These are phyloP conservation scores for Wickerhamomyces ciferrii DNA, from an alignment of 805 yeast species.

Conservation along the genomic window DNA sequence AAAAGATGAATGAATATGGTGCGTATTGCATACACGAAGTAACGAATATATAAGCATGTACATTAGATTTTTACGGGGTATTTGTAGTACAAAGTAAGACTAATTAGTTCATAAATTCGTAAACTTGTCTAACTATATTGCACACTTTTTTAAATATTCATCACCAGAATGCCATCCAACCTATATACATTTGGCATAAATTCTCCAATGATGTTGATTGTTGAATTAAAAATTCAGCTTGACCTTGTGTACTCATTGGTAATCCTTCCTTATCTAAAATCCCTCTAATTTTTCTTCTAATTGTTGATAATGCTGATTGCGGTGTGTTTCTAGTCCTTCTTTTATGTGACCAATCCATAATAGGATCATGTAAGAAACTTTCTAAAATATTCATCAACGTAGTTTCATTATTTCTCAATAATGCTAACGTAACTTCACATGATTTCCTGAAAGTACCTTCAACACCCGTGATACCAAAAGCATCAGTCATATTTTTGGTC, in stretches of 20 bases:
- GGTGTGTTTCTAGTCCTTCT: conserved; percentile 42
- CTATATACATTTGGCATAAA: conserved; percentile 83
- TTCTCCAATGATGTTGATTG: conserved; percentile 72
- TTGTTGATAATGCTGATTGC: conserved; percentile 62
- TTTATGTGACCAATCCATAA: conserved; percentile 65
- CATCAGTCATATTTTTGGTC: conserved; percentile 88
- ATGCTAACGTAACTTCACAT: conserved; percentile 73
- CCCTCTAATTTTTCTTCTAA: conserved; percentile 80
- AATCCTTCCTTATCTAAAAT: conserved; percentile 75
- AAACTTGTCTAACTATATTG: too few relatives aligned
- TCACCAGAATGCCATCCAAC: conserved; percentile 80
- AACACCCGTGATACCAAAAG: conserved; percentile 84
- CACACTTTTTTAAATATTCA: too few relatives aligned
- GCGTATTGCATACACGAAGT: background rate
- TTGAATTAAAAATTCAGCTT: conserved; percentile 83
- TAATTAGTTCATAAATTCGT: too few relatives aligned
- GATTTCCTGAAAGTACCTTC: conserved; percentile 87
- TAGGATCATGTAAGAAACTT: conserved; percentile 88
- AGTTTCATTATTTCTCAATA: conserved; percentile 75
- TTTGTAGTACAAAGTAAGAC: too few relatives aligned
- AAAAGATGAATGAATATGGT: background rate
- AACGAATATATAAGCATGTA: background rate
- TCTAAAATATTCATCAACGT: conserved; percentile 86
- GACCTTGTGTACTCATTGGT: conserved; percentile 87
- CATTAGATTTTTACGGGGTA: too few relatives aligned